phyloP scores from a whole-genome alignment of 1,284 basidiomycete genomes.

The Fistulina hepatica region DNA sequence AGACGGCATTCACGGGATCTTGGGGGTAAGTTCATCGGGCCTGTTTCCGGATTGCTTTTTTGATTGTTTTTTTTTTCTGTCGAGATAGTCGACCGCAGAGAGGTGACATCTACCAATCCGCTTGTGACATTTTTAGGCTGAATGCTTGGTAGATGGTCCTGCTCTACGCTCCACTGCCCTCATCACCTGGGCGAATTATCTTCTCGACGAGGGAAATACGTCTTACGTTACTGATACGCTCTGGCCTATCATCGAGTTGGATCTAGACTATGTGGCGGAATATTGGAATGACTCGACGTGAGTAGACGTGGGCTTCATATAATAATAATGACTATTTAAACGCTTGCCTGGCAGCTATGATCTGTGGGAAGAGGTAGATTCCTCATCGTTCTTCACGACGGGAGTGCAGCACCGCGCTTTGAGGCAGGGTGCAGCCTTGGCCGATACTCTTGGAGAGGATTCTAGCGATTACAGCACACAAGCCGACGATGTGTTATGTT shows the following conservation, averaged over 20 bases:
- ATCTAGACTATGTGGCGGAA: conserved; percentile 51
- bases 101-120: conserved; percentile 21
- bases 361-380: conserved; percentile 54
- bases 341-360: conserved; percentile 33
- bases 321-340: background rate
- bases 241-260: conserved; percentile 61
- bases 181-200: conserved; percentile 59
- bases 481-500: conserved; percentile 44
- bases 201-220: conserved; percentile 40
- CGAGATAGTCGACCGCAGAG: conserved; percentile 56
- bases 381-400: conserved; percentile 53
- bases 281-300: conserved; percentile 46
- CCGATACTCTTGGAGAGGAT: conserved; percentile 31
- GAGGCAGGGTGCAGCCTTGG: conserved; percentile 44
- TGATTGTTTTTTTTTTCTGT: conserved; percentile 7
- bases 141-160: conserved; percentile 49
- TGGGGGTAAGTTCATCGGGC: conserved; percentile 36
- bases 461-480: conserved; percentile 34
- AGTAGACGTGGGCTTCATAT: conserved; percentile 3
- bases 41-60: conserved; percentile 4
- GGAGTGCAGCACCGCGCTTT: conserved; percentile 49
- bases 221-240: conserved; percentile 41
- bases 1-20: conserved; percentile 38
- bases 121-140: background rate
- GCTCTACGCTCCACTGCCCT: conserved; percentile 59